Evolutionary conservation across 2,329 filamentous ascomycete genomes (phyloP).

Genomic region (Sclerotinia borealis): DNA sequence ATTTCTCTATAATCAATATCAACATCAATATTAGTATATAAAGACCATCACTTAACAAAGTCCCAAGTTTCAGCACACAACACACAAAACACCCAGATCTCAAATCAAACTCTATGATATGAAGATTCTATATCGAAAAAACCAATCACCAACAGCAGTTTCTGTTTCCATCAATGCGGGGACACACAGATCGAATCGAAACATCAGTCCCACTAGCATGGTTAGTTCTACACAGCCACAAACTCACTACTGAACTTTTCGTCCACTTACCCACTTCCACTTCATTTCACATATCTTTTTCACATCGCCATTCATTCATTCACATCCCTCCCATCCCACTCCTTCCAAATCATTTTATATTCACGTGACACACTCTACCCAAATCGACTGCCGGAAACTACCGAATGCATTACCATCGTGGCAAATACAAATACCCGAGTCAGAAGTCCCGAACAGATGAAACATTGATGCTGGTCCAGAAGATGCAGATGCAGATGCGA

Average conservation of each 20-base stretch:
- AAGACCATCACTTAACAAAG: no score
- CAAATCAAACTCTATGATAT: no score
- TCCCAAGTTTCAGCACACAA: no score
- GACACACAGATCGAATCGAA: background rate
- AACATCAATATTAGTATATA: no score
- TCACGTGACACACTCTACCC: background rate
- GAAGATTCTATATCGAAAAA: no score
- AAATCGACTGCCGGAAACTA: background rate
- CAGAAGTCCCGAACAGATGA: background rate
- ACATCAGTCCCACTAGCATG: background rate
- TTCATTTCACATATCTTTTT: no score
- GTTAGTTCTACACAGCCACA: background rate
- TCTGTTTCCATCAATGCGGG: background rate
- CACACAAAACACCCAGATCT: no score
- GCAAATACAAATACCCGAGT: background rate
- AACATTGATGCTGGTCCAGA: background rate
- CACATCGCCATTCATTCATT: background rate
- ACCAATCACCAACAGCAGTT: no score
- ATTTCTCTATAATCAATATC: no score
- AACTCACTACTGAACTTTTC: background rate
- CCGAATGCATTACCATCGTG: background rate
- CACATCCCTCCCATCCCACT: background rate
- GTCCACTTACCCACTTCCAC: background rate
- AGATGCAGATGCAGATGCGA: background rate
- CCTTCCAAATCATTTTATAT: background rate